A percentile compares a stretch with the other conserved stretches of the same genome.
phyloP scores from a whole-genome alignment of 495 filamentous ascomycete species.

The Hypoxylon lenormandii region DNA sequence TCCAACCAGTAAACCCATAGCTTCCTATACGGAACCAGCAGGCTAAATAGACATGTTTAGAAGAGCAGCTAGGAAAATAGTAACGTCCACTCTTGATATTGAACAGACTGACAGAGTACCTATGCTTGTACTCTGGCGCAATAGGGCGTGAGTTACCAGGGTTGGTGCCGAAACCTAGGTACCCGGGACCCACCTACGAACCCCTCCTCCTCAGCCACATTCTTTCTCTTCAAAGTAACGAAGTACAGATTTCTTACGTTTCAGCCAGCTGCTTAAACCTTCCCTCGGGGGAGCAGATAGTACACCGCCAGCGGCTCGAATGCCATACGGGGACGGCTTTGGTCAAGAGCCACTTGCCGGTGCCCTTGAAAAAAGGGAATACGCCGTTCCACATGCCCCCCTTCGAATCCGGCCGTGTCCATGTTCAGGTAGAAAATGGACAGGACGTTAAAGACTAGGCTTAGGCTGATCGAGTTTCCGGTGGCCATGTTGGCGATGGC shows the following conservation, averaged over 20 bases:
- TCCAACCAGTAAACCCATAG: too few species aligned
- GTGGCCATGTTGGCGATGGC: background rate
- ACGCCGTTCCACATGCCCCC: conserved; percentile 50
- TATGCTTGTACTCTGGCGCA: too few species aligned
- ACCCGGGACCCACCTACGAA: too few species aligned
- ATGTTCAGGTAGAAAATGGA: conserved; percentile 57
- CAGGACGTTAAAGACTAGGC: conserved; percentile 15
- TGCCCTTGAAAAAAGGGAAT: conserved; percentile 12
- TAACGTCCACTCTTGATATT: too few species aligned
- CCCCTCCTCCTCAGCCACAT: too few species aligned
- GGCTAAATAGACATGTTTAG: too few species aligned
- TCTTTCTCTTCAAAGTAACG: too few species aligned
- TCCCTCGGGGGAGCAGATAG: conserved; percentile 25
- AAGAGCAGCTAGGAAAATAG: too few species aligned
- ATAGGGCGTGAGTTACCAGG: too few species aligned
- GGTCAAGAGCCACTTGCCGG: conserved; percentile 13
- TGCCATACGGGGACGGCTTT: conserved; percentile 42
- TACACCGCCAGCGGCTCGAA: conserved; percentile 53
- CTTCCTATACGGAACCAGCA: too few species aligned
- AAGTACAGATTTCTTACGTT: background rate
- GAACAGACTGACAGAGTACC: too few species aligned
- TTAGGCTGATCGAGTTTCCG: background rate
- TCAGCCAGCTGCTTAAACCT: background rate
- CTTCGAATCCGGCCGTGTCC: conserved; percentile 50
- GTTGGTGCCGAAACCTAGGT: too few species aligned